Evolutionary conservation across 306 rosid genomes (phyloP), one percentile per base, ranked within the genome.

Genomic region (Hippophae rhamnoides): DNA sequence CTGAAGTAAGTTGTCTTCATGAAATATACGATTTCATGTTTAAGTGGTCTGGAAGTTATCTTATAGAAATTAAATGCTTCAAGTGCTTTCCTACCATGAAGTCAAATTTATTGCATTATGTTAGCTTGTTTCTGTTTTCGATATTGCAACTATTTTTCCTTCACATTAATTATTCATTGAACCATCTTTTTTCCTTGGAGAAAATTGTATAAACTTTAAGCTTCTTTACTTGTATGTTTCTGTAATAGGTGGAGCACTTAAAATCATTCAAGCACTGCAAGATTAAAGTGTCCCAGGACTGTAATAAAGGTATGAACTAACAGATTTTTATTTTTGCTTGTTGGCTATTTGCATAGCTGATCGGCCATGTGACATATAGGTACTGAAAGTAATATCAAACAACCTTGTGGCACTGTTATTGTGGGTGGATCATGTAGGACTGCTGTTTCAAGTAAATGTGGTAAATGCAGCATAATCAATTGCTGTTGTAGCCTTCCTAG

Each of bases 291-390:
- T 41, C 63, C 41, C 66, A 64, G 72, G 79, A 73, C 70, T 57
- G 53, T 5, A 47, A 27, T 59, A 75, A 69, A 84, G 97, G 97
- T 84, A 78, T 65, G 76, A 52, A 64, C 65, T 58, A 56, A 50
- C 18, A 65, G 65, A 60, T 11, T 72, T 43, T 12, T 48, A 44
- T 64, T 66, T 67, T 31, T 73, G 54, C 60, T 63, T 61, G 80
- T 40, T 72, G 79, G 72, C 76, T 77, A 68, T 81, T 58, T 54
- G 48, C 43, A 66, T 79, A 72, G 72, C 82, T 86, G 61, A 84
- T 71, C 69, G 60, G 52, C 52, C 69, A 11, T 79, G 63, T 73
- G 54, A 78, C 78, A 66, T 76, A 63, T 68, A 78, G 90, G 90
- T 47, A 67, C 57, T 61, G 76, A 70, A 41, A 64, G 47, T 63